These are phyloP conservation scores for Clarireedia sp. DNA, from an alignment of 2,329 filamentous ascomycete genomes.

Conservation along the genomic window DNA sequence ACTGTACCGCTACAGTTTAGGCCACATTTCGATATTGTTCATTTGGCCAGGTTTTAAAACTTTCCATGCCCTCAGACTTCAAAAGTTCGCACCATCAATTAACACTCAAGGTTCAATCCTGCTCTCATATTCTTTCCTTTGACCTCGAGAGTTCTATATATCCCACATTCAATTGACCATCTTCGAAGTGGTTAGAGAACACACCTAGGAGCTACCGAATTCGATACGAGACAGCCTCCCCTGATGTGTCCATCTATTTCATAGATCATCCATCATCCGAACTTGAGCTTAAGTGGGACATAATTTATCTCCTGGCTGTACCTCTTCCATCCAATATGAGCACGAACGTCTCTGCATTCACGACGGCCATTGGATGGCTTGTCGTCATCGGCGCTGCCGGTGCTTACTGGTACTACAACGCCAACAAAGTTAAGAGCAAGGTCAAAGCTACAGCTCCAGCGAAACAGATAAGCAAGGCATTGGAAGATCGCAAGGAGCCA, in stretches of 20 bases:
- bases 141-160: too few relatives aligned
- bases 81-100: too few relatives aligned
- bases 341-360: constrained; percentile 18
- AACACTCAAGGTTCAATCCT: too few relatives aligned
- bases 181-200: background rate
- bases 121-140: background rate
- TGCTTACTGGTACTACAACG: constrained; percentile 23
- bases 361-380: constrained; percentile 33
- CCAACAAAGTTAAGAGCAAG: constrained; percentile 18
- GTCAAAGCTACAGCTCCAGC: constrained; percentile 9
- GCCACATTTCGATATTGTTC: too few relatives aligned
- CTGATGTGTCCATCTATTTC: background rate
- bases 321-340: constrained; percentile 3
- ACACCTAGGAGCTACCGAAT: background rate
- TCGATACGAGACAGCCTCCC: background rate
- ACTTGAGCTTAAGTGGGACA: constrained; percentile 1
- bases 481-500: constrained; percentile 20
- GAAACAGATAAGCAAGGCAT: constrained; percentile 17
- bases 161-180: background rate
- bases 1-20: too few relatives aligned
- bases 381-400: constrained; percentile 28
- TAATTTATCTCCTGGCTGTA: background rate
- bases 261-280: constrained; percentile 1
- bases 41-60: too few relatives aligned
- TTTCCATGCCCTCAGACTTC: too few relatives aligned